Evolutionary conservation across 1,284 basidiomycete species (phyloP).

Genomic region (Marasmius fiardii): DNA sequence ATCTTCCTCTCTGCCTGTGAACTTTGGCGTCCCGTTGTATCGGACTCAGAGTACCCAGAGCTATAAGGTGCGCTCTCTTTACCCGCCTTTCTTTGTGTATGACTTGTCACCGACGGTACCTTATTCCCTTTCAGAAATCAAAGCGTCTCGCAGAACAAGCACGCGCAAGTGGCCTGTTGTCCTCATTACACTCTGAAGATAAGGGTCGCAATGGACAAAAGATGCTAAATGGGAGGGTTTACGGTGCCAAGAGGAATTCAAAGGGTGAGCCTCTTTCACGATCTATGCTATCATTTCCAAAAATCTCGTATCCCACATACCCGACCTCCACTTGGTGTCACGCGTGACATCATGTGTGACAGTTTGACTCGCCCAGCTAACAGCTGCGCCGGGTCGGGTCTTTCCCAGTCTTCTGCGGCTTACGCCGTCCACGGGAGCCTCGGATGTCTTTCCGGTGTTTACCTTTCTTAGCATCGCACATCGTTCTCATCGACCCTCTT

Average conservation of each 20-base stretch:
- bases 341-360: not conserved
- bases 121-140: not conserved
- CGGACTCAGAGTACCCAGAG: slow-evolving; percentile 10
- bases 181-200: slow-evolving; percentile 16
- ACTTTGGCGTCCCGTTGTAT: slow-evolving; percentile 7
- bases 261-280: slow-evolving; percentile 13
- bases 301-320: not conserved
- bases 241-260: slow-evolving; percentile 49
- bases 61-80: slow-evolving; percentile 3
- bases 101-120: not conserved
- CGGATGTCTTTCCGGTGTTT: no score
- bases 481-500: no score
- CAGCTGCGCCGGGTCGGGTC: no score
- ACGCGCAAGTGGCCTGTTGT: slow-evolving; percentile 10
- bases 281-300: no score
- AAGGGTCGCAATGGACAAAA: slow-evolving; percentile 35
- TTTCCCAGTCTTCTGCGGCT: no score
- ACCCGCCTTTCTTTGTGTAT: not conserved
- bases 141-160: slow-evolving; percentile 7
- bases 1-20: not conserved
- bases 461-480: no score
- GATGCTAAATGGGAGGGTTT: slow-evolving; percentile 78
- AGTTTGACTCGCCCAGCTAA: not conserved
- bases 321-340: not conserved
- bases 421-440: no score